Evolutionary conservation across 1,139 yeast genomes (phyloP).

Genomic region (Kurtzmaniella quercitrusa): DNA sequence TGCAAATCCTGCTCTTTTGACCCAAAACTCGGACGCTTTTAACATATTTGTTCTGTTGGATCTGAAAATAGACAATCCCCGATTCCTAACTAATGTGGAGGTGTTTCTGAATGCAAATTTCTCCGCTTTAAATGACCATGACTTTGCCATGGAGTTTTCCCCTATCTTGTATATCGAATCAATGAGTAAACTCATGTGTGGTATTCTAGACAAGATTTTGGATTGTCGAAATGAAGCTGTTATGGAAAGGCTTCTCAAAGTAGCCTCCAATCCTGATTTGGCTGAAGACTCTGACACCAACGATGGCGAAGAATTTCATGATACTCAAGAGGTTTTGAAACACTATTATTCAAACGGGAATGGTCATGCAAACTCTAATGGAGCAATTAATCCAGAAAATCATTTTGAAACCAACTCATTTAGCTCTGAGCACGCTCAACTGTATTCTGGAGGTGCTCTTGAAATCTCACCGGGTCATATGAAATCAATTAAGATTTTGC

Average conservation of each 20-base stretch:
- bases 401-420: not conserved
- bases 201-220: conserved; percentile 28
- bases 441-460: conserved; percentile 11
- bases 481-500: conserved; percentile 26
- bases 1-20: conserved; percentile 29
- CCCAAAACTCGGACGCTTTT: conserved; percentile 22
- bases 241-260: conserved; percentile 1
- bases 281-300: conserved; percentile 5
- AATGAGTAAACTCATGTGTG: conserved; percentile 35
- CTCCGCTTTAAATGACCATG: conserved; percentile 24
- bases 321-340: not conserved
- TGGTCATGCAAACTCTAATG: conserved; percentile 1
- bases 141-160: conserved; percentile 27
- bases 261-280: conserved; percentile 6
- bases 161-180: conserved; percentile 46
- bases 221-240: conserved; percentile 11
- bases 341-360: not conserved
- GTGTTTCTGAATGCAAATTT: conserved; percentile 26
- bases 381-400: not conserved
- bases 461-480: conserved; percentile 22
- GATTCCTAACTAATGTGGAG: conserved; percentile 38
- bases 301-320: conserved; percentile 4
- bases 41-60: conserved; percentile 33
- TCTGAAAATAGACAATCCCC: conserved; percentile 35
- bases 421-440: not conserved